Conservation (phyloP, 2,329 filamentous ascomycete species). For the Aspergillus hortae region DNA sequence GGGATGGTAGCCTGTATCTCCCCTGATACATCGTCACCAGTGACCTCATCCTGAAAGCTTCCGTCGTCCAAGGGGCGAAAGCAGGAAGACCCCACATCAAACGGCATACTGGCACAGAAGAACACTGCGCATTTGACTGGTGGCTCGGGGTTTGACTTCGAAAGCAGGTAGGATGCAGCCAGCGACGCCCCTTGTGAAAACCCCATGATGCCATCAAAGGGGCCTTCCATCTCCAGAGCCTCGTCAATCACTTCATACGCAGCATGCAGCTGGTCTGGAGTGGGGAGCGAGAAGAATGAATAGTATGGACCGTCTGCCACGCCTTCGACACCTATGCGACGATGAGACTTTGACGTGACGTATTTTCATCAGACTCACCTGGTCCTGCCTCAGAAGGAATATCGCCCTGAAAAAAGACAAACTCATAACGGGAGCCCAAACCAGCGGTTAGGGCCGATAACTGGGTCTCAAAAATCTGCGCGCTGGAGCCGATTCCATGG, state of each 20-base stretch:
- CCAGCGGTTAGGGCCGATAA: neutral
- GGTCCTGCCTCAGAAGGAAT: neutral
- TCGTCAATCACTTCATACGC: neutral
- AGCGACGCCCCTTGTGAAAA: constrained; percentile 3
- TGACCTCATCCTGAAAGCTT: neutral
- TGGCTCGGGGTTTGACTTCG: neutral
- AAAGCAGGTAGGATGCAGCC: constrained; percentile 1
- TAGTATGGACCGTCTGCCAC: neutral
- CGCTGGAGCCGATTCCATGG: neutral
- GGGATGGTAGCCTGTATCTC: neutral
- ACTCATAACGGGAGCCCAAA: neutral
- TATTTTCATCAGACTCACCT: neutral
- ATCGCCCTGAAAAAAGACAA: neutral
- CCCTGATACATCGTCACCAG: neutral
- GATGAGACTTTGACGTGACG: neutral
- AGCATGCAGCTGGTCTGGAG: neutral
- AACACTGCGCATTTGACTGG: neutral
- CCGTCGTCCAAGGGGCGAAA: neutral
- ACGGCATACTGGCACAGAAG: neutral
- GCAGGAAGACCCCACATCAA: neutral
- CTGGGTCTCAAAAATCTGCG: neutral
- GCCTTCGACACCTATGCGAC: neutral
- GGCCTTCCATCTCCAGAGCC: neutral
- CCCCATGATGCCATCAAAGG: constrained; percentile 3
- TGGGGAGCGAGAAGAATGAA: neutral